Evolutionary conservation across 331 rosid species (phyloP).

Genomic region (Cydonia oblonga): DNA sequence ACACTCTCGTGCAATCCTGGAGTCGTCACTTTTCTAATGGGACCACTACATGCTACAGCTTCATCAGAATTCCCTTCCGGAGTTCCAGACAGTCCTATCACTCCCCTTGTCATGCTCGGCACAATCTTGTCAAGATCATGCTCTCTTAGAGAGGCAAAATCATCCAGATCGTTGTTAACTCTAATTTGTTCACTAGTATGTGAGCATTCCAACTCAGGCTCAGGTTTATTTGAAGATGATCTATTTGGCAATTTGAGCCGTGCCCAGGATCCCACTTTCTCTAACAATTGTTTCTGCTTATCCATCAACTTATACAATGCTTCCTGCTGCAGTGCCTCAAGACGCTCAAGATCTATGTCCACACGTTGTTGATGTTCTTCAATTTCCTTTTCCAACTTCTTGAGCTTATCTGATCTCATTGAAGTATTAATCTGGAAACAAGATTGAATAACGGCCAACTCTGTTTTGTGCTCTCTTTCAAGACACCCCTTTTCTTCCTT

Average conservation of each 20-base stretch:
- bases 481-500: constrained; percentile 25
- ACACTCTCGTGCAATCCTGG: constrained; percentile 7
- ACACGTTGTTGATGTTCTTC: constrained; percentile 20
- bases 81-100: constrained; percentile 15
- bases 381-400: constrained; percentile 25
- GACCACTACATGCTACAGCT: constrained; percentile 8
- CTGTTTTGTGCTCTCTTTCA: constrained; percentile 21
- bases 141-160: constrained; percentile 15
- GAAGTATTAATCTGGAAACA: constrained; percentile 25
- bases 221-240: constrained; percentile 15
- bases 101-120: constrained; percentile 2
- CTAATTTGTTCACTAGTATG: constrained; percentile 15
- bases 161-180: constrained; percentile 4
- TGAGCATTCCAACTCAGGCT: constrained; percentile 16
- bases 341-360: constrained; percentile 30
- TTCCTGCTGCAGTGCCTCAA: constrained; percentile 29
- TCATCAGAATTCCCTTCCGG: constrained; percentile 13
- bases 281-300: constrained; percentile 32
- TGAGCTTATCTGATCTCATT: constrained; percentile 28
- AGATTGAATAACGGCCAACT: constrained; percentile 24
- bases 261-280: constrained; percentile 47
- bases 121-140: constrained; percentile 6
- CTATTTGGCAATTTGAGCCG: constrained; percentile 27
- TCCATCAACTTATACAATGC: constrained; percentile 20
- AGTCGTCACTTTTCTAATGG: constrained; percentile 14